A percentile compares a stretch with the other conserved stretches of the same genome.
Conservation (phyloP, 805 yeast genomes). For the Jamesozyma hellenica region DNA sequence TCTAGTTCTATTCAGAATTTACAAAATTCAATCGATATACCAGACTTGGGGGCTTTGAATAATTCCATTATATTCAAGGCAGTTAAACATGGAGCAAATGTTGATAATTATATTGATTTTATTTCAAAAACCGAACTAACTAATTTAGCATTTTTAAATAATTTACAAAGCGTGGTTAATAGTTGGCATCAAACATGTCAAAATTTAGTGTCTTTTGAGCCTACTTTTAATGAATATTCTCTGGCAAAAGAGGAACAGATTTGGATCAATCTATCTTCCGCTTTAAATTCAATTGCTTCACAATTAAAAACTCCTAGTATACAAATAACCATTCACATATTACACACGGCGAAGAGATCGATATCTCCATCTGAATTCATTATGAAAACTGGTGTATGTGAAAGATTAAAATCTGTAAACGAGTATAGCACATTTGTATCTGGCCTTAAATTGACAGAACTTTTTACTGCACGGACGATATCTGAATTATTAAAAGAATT, state of each 20-base stretch:
- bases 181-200: conserved; percentile 63
- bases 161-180: conserved; percentile 59
- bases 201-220: conserved; percentile 34
- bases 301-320: conserved; percentile 52
- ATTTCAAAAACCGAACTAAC: conserved; percentile 32
- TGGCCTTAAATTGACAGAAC: conserved; percentile 58
- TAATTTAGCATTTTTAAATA: conserved; percentile 53
- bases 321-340: conserved; percentile 44
- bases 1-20: conserved; percentile 56
- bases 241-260: conserved; percentile 60
- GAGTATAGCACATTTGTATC: conserved; percentile 54
- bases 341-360: conserved; percentile 64
- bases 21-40: conserved; percentile 57
- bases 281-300: conserved; percentile 42
- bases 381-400: conserved; percentile 57
- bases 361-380: conserved; percentile 49
- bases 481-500: conserved; percentile 38
- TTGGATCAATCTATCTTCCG: conserved; percentile 65
- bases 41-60: conserved; percentile 44
- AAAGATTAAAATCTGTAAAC: conserved; percentile 40
- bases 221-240: conserved; percentile 45
- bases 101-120: conserved; percentile 17
- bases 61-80: conserved; percentile 43
- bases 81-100: conserved; percentile 28
- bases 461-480: conserved; percentile 40